Evolutionary conservation across 495 filamentous ascomycete genomes (phyloP).

Genomic region (Talaromyces borbonicus): DNA sequence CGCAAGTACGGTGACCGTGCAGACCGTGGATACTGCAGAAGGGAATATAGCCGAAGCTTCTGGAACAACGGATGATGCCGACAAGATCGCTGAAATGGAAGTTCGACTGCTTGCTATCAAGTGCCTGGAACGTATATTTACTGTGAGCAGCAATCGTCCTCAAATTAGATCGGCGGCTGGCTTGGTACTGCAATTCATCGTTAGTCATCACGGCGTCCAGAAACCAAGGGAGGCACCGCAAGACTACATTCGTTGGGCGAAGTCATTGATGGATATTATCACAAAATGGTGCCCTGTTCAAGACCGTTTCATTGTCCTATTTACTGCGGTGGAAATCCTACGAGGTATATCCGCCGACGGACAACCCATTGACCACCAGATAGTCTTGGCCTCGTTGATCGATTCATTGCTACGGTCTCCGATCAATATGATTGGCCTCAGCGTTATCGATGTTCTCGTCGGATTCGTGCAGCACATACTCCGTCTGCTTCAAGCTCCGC

Average conservation of each 20-base stretch:
- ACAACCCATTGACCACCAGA: slow-evolving; percentile 53
- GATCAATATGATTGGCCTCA: slow-evolving; percentile 86
- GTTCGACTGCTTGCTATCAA: slow-evolving; percentile 75
- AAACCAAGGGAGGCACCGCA: slow-evolving; percentile 12
- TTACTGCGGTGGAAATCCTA: slow-evolving; percentile 67
- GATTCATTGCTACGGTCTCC: slow-evolving; percentile 73
- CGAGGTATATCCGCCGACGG: slow-evolving; percentile 23
- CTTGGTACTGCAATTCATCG: slow-evolving; percentile 61
- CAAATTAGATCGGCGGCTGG: slow-evolving; percentile 68
- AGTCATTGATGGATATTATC: slow-evolving; percentile 64
- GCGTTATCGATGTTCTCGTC: slow-evolving; percentile 82
- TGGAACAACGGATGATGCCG: slow-evolving; percentile 69
- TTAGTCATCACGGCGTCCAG: slow-evolving; percentile 38
- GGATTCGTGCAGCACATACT: slow-evolving; percentile 73
- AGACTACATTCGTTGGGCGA: slow-evolving; percentile 55
- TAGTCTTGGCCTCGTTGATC: slow-evolving; percentile 63
- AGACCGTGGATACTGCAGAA: slow-evolving; percentile 54
- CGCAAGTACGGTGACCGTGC: slow-evolving; percentile 69
- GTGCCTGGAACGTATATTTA: slow-evolving; percentile 70
- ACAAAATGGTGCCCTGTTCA: slow-evolving; percentile 84
- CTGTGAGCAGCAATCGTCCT: slow-evolving; percentile 56
- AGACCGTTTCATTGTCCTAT: slow-evolving; percentile 77
- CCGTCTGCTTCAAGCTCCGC: slow-evolving; percentile 40
- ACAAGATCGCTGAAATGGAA: slow-evolving; percentile 76
- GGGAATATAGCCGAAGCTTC: slow-evolving; percentile 64